phyloP scores from a whole-genome alignment of 129 eudicot species.

The Saposhnikovia divaricata region DNA sequence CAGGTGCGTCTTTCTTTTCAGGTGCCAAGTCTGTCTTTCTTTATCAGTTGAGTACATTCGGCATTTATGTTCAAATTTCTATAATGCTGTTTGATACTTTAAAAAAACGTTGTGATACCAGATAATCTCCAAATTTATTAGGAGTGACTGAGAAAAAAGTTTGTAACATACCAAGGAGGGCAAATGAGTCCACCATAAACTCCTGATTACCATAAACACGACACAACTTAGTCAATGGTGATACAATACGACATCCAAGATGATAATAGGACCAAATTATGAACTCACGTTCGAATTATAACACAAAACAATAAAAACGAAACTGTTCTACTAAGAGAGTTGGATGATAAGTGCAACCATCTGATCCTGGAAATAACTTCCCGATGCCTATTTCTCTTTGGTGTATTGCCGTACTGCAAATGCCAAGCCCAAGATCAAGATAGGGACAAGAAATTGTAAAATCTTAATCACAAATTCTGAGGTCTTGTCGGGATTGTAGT shows the following conservation, averaged over 20 bases:
- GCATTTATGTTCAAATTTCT: too few relatives aligned
- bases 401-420: constrained; percentile 71
- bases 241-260: background rate
- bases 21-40: too few relatives aligned
- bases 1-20: too few relatives aligned
- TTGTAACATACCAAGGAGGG: background rate
- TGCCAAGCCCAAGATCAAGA: constrained; percentile 61
- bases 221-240: background rate
- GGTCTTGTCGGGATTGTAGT: constrained; percentile 59
- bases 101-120: too few relatives aligned
- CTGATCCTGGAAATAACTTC: background rate
- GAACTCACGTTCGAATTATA: background rate
- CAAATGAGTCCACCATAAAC: background rate
- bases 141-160: background rate
- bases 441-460: too few relatives aligned
- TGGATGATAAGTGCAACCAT: background rate
- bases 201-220: background rate
- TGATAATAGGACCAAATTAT: background rate
- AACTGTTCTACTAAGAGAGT: background rate
- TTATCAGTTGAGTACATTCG: too few relatives aligned
- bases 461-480: constrained; percentile 59
- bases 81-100: too few relatives aligned
- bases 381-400: constrained; percentile 38
- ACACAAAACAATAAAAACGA: background rate
- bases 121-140: background rate